A percentile compares a stretch with the other conserved stretches of the same genome.
Conservation (phyloP, 805 yeast genomes). For the Teunomyces barrocoloradensis region DNA sequence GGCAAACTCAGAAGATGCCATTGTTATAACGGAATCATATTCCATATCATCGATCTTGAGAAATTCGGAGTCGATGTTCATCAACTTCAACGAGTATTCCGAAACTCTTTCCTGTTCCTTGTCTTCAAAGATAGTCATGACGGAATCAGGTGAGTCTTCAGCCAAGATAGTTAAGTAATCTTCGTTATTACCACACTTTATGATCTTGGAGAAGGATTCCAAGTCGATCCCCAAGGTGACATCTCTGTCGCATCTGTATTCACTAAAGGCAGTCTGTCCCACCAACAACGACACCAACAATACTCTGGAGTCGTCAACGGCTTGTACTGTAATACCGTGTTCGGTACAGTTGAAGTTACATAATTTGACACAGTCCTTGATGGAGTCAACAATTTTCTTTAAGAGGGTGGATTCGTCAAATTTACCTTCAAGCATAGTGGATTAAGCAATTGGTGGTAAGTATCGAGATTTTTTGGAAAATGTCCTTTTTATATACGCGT, state of each 20-base stretch:
- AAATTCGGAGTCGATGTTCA: constrained; percentile 96
- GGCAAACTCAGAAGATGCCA: constrained; percentile 88
- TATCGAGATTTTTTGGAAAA: neutral
- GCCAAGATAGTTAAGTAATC: constrained; percentile 88
- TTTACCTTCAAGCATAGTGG: constrained; percentile 90
- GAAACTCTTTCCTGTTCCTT: constrained; percentile 85
- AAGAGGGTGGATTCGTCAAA: constrained; percentile 88
- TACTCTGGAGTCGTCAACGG: constrained; percentile 96
- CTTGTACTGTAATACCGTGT: constrained; percentile 92
- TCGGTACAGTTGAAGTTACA: constrained; percentile 98
- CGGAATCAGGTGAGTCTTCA: constrained; percentile 73
- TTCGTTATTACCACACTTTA: constrained; percentile 86
- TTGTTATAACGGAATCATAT: constrained; percentile 76
- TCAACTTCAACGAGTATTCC: constrained; percentile 85
- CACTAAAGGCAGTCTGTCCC: constrained; percentile 84
- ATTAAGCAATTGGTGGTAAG: neutral
- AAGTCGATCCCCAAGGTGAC: constrained; percentile 89
- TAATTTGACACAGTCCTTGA: constrained; percentile 89
- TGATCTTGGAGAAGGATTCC: constrained; percentile 80
- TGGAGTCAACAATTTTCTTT: constrained; percentile 89
- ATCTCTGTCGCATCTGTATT: constrained; percentile 93
- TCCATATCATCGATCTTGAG: constrained; percentile 92
- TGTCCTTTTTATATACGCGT: neutral
- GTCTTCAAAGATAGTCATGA: constrained; percentile 85
- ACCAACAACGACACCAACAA: constrained; percentile 83